phyloP scores from a whole-genome alignment of 768 basidiomycete species.

The Podaxis sp. region DNA sequence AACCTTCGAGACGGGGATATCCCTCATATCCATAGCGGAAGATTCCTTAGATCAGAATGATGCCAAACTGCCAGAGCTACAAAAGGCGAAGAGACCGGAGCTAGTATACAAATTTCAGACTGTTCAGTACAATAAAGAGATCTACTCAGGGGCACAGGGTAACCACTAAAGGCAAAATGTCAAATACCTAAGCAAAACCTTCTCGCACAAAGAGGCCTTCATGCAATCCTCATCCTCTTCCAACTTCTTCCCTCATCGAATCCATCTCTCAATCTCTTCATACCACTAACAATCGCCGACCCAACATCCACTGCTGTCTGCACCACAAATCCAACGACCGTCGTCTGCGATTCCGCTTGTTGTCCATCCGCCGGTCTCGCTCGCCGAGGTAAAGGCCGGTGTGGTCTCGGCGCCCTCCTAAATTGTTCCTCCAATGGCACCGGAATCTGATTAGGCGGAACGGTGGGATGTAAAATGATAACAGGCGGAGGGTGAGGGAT shows the following conservation, averaged over 20 bases:
- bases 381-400: conserved; percentile 3
- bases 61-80: no score
- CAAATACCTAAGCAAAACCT: no score
- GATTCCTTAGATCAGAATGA: no score
- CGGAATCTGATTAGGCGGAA: not conserved
- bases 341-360: not conserved
- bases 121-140: no score
- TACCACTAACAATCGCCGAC: conserved; percentile 1
- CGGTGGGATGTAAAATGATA: not conserved
- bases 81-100: no score
- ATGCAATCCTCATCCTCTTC: not conserved
- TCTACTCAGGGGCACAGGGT: no score
- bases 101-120: no score
- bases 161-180: no score
- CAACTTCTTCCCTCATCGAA: not conserved
- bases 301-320: not conserved
- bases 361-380: not conserved
- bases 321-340: not conserved
- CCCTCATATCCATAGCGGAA: no score
- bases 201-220: not conserved
- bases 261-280: conserved; percentile 12
- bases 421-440: not conserved
- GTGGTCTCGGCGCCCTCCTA: not conserved
- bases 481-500: not conserved
- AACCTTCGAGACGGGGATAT: no score